Conservation (phyloP, 2,329 filamentous ascomycete species). For the Ophiostoma triangulosporum region DNA sequence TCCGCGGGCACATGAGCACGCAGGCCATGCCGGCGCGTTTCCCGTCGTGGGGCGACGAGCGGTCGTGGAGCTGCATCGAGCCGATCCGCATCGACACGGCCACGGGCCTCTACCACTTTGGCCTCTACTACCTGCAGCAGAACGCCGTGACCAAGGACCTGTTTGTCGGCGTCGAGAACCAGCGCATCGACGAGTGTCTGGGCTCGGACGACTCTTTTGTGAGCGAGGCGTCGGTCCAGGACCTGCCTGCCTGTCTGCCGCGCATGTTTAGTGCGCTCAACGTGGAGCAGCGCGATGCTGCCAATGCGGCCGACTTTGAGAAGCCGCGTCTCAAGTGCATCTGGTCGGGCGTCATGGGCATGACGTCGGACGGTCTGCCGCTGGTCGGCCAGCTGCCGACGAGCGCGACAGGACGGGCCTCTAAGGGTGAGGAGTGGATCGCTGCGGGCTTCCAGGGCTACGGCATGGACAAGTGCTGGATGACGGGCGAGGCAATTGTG, state of each 20-base stretch:
- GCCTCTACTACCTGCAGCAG: conserved; percentile 12
- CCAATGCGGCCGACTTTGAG: neutral
- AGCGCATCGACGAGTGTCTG: conserved; percentile 6
- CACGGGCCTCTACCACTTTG: neutral
- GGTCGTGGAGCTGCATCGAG: conserved; percentile 13
- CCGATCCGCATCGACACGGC: neutral
- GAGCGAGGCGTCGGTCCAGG: neutral
- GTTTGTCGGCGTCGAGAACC: conserved; percentile 10
- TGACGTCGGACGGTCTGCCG: conserved; percentile 10
- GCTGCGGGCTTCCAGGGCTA: conserved; percentile 14
- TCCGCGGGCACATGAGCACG: conserved; percentile 29
- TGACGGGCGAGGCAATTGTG: conserved; percentile 11
- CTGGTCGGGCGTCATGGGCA: conserved; percentile 10
- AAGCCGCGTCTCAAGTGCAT: neutral
- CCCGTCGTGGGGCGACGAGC: conserved; percentile 4
- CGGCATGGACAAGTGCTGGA: conserved; percentile 16
- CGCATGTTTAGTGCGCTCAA: conserved; percentile 4
- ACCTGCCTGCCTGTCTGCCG: neutral
- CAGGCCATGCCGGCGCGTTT: conserved; percentile 20
- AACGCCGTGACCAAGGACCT: conserved; percentile 6
- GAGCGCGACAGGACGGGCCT: neutral
- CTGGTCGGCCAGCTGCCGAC: conserved; percentile 7
- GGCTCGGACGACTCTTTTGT: conserved; percentile 6
- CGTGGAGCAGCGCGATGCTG: neutral
- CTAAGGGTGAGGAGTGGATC: conserved; percentile 12